Evolutionary conservation across 164 flowering plant genomes (phyloP).

Genomic region (Stephania japonica): DNA sequence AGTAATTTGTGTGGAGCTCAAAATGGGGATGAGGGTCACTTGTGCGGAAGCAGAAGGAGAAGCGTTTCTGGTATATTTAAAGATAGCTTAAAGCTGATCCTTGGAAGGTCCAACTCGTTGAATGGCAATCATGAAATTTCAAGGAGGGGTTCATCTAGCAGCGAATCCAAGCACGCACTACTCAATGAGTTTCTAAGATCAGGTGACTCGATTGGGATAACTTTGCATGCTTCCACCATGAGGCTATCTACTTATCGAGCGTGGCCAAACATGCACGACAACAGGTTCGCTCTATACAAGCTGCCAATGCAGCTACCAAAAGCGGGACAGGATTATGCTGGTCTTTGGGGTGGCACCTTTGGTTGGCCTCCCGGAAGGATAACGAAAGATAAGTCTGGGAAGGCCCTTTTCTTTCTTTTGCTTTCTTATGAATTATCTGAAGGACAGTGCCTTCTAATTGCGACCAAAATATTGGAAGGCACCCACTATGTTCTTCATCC

Average conservation of each 20-base stretch:
- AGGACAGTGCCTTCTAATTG: conserved; percentile 56
- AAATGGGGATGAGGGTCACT: conserved; percentile 28
- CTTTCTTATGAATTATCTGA: conserved; percentile 77
- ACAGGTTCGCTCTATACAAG: conserved; percentile 81
- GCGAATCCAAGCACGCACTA: conserved; percentile 53
- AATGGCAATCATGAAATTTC: conserved; percentile 22
- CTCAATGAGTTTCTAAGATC: conserved; percentile 63
- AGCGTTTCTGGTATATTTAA: conserved; percentile 46
- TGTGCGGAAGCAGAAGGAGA: conserved; percentile 34
- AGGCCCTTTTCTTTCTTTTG: conserved; percentile 79
- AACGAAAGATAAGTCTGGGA: conserved; percentile 78
- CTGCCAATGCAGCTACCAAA: conserved; percentile 46
- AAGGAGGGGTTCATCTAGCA: conserved; percentile 41
- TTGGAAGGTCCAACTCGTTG: conserved; percentile 43
- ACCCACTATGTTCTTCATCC: conserved; percentile 94
- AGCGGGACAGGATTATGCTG: conserved; percentile 63
- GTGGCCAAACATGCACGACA: conserved; percentile 92
- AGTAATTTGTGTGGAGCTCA: conserved; percentile 21
- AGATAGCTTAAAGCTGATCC: conserved; percentile 47
- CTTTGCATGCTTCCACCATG: conserved; percentile 48
- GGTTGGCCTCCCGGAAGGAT: conserved; percentile 92
- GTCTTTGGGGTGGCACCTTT: conserved; percentile 91
- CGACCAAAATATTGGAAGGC: conserved; percentile 93
- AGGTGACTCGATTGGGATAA: conserved; percentile 58
- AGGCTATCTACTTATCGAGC: conserved; percentile 70